phyloP scores from a whole-genome alignment of 352 stramenopile genomes.

The Paralagenidium karlingii region DNA sequence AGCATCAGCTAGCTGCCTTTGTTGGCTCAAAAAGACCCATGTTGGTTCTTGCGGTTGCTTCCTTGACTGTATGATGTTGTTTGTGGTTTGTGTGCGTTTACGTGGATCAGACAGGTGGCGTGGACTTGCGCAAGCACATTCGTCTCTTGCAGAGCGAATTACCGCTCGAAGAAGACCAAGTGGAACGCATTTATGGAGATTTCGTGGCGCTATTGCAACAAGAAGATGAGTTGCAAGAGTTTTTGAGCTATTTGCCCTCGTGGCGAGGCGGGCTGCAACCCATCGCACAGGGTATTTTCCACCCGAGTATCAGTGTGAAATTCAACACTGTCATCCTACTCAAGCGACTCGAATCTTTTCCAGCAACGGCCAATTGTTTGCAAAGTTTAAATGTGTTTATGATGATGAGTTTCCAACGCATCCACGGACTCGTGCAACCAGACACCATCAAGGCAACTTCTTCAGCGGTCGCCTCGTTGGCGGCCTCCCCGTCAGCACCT shows the following conservation, averaged over 20 bases:
- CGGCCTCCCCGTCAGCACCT: no score
- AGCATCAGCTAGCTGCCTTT: no score
- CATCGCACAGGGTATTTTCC: conserved; percentile 77
- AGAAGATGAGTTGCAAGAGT: conserved; percentile 72
- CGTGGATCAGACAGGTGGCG: conserved; percentile 52
- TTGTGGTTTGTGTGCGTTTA: conserved; percentile 21
- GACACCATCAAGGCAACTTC: no score
- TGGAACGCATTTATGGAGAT: conserved; percentile 75
- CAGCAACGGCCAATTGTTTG: conserved; percentile 57
- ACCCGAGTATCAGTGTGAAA: conserved; percentile 78
- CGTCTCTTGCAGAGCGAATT: conserved; percentile 63
- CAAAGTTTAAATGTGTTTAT: conserved; percentile 64
- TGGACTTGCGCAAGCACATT: conserved; percentile 75
- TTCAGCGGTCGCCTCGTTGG: no score
- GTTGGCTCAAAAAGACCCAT: no score
- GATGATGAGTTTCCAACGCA: conserved; percentile 74
- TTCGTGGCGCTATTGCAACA: conserved; percentile 59
- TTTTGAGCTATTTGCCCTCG: conserved; percentile 71
- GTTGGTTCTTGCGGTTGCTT: conserved; percentile 5
- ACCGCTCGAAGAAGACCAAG: conserved; percentile 56
- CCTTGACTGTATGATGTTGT: conserved; percentile 25
- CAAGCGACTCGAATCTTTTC: conserved; percentile 72
- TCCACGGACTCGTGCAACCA: conserved; percentile 62
- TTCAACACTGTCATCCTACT: conserved; percentile 81
- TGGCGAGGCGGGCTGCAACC: conserved; percentile 64